Percentiles rank a stretch among this genome's conserved stretches.
These are phyloP conservation scores for Fusarium austroafricanum DNA, from an alignment of 2,329 filamentous ascomycete species.

Conservation along the genomic window DNA sequence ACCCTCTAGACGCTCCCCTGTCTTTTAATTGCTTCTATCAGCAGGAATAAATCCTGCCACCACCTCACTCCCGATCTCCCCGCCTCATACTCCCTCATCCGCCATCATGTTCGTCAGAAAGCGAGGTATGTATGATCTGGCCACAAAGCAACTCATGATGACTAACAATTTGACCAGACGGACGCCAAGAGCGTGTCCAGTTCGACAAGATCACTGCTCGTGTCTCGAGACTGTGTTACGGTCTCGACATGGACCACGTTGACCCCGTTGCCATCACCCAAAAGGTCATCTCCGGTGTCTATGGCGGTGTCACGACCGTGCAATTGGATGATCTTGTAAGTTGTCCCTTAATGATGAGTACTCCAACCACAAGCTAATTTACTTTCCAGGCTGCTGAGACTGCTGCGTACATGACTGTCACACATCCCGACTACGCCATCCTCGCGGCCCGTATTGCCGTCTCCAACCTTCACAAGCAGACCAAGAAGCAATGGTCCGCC, in stretches of 20 bases:
- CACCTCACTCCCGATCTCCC: constrained; percentile 35
- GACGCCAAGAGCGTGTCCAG: constrained; percentile 99
- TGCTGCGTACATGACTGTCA: constrained; percentile 99
- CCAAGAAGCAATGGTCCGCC: constrained; percentile 99
- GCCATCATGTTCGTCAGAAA: constrained; percentile 71
- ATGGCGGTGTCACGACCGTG: constrained; percentile 95
- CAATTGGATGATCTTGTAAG: constrained; percentile 96
- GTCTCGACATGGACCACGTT: constrained; percentile 92
- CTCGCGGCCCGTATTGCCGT: constrained; percentile 98
- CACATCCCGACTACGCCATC: constrained; percentile 98
- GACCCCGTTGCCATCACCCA: constrained; percentile 98
- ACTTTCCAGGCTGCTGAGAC: constrained; percentile 88
- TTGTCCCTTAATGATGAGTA: constrained; percentile 23
- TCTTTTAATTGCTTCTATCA: constrained; percentile 42
- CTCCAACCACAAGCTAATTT: constrained; percentile 13
- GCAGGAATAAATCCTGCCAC: constrained; percentile 43
- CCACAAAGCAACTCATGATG: not conserved
- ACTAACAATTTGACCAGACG: constrained; percentile 72
- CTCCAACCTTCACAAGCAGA: constrained; percentile 99
- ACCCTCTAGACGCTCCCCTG: constrained; percentile 36
- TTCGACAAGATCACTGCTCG: constrained; percentile 99
- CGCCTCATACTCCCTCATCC: constrained; percentile 34
- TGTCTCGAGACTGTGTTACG: constrained; percentile 97
- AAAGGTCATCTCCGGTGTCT: constrained; percentile 99
- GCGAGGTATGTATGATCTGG: constrained; percentile 62